phyloP scores from a whole-genome alignment of 805 yeast genomes.

The Metahyphopichia silvanorum region DNA sequence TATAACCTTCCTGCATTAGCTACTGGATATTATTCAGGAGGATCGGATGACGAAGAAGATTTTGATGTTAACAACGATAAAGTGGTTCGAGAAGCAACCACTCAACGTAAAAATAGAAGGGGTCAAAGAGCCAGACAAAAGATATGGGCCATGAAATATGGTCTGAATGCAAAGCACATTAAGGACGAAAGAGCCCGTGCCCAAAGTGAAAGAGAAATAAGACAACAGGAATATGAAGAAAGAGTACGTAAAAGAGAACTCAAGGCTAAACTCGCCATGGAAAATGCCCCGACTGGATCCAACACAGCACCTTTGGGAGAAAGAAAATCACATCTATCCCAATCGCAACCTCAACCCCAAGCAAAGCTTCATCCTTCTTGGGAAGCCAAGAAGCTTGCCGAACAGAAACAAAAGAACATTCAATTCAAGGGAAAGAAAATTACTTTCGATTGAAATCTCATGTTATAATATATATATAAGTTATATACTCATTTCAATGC shows the following conservation, averaged over 20 bases:
- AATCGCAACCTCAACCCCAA: background rate
- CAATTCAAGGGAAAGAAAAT: conserved; percentile 85
- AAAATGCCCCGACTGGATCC: conserved; percentile 35
- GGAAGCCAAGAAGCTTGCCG: conserved; percentile 81
- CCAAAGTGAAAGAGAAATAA: conserved; percentile 53
- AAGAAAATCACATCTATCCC: conserved; percentile 15
- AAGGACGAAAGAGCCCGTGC: conserved; percentile 57
- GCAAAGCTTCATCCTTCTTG: conserved; percentile 86
- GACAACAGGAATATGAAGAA: conserved; percentile 66
- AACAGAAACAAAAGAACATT: conserved; percentile 59
- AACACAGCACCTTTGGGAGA: conserved; percentile 38
- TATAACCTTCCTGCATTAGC: conserved; percentile 63
- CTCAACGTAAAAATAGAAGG: conserved; percentile 79
- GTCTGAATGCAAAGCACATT: conserved; percentile 79
- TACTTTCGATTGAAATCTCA: conserved; percentile 63
- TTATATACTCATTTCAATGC: too few relatives aligned
- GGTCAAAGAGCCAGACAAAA: conserved; percentile 97
- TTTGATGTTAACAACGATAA: conserved; percentile 43
- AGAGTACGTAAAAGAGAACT: conserved; percentile 66
- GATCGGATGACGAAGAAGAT: conserved; percentile 59
- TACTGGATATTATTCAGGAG: conserved; percentile 83
- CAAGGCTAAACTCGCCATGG: conserved; percentile 35
- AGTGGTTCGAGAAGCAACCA: conserved; percentile 50
- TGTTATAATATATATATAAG: too few relatives aligned
- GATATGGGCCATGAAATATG: conserved; percentile 93